Evolutionary conservation across 2,329 filamentous ascomycete genomes (phyloP), one percentile per base, ranked within the genome.

Genomic region (Stagonosporopsis tanaceti): DNA sequence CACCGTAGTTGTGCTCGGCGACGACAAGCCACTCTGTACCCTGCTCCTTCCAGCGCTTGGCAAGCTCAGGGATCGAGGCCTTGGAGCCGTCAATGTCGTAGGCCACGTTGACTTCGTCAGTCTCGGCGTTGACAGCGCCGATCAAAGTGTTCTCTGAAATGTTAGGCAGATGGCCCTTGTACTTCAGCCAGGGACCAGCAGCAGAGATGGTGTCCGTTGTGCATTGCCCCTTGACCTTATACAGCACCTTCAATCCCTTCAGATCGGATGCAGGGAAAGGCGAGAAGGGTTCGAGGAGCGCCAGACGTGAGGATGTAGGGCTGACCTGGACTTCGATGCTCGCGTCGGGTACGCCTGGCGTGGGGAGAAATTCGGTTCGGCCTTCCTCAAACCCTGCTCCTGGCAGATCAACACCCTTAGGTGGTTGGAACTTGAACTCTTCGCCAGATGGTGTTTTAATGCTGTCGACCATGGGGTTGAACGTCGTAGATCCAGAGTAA

Each of bases 121-220:
- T 53, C 50, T 53, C 50, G n/a, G 50, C 50, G 28, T 53, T 53
- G 27, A 53, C 50, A 41, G 50, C 50, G 28, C 50, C 50, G 15
- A 53, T 53, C 35, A 53, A 12, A n/a, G 50, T 53, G 85, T 99
- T 99, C 74, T 92, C 92, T 68, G 89, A 91, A 77, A 99, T 99
- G 83, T 99, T 99, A 77, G 95, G 92, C 62, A 99, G 87, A 79
- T 99, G 95, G 62, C 95, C 95, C 84, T 98, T 98, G 87, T 98
- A 99, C 80, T 98, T 98, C 67, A 99, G 87, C 94, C 94, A 98
- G 15, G 94, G 94, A 6, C 94, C 94, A 1, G 94, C 94, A 32
- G 94, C 94, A 35, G 93, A 98, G 79, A 99, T 99, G 68, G 95
- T 98, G 79, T 99, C 95, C 40, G 95, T 99, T 55, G 95, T 99